Evolutionary conservation across 768 basidiomycete species (phyloP), one percentile per base, ranked within the genome.

Genomic region (Mycena rebaudengoi): DNA sequence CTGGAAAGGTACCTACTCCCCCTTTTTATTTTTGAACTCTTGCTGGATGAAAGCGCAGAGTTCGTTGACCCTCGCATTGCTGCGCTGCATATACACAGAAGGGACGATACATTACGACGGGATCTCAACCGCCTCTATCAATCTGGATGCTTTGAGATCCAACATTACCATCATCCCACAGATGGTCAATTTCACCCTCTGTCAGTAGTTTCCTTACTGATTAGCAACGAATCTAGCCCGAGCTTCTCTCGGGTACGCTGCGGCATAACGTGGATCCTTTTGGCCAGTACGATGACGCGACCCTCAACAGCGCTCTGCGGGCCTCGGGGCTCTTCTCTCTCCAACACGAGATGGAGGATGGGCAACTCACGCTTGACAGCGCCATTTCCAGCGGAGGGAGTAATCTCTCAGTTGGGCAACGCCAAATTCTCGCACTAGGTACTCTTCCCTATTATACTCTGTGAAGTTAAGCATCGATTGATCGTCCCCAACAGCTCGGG

Each of bases 161-260:
- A 84, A 81, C 58, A 83, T 91, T 57, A 89, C 88, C 3, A 86
- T 89, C 64, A 89, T 86, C 32, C 85, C 84, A 4, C 84, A 85
- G 63, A 73, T 80, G 26, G 82, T 81, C 35, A 62, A 79, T 72
- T 12, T 20, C 29, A 14, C 28, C 20, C 41, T 6, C 23, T 11
- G 11, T 4, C 39, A 16, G 26, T 28, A 25, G 18, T 23, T 32
- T 33, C 20, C 11, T 7, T 13, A n/a, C 57, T 41, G 10, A 46
- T 39, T 5, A 23, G 21, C 33, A 14, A 13, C 33, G 41, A 21
- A 10, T 25, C 45, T 28, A 72, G 67, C 76, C 77, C 43, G 77
- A 80, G 25, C 72, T 83, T 4, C 69, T 83, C 18, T 76, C 75
- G 25, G 83, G 83, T 0, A 77, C 78, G 18, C 69, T 85, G 32